These are phyloP conservation scores for Boletus subparvulus DNA, from an alignment of 768 basidiomycete species.

Conservation along the genomic window DNA sequence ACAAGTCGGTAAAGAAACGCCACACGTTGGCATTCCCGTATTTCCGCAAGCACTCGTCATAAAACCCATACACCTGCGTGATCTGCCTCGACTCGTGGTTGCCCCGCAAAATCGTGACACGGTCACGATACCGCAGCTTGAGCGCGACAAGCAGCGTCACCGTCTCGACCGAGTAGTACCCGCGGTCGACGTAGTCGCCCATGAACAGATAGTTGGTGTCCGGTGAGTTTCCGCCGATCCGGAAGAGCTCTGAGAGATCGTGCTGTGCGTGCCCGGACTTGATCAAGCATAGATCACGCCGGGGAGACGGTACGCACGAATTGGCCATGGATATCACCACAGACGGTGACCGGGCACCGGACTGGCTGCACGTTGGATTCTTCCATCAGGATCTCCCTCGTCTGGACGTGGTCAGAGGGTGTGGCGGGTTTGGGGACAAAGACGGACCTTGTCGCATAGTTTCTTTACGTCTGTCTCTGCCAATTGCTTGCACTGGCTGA, in stretches of 20 bases:
- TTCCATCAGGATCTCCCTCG: slow-evolving; percentile 97
- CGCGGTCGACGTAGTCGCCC: slow-evolving; percentile 99
- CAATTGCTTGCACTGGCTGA: slow-evolving; percentile 96
- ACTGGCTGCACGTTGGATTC: slow-evolving; percentile 99
- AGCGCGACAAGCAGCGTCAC: slow-evolving; percentile 96
- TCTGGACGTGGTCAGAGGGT: slow-evolving; percentile 50
- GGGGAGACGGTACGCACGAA: slow-evolving; percentile 73
- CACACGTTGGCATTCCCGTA: slow-evolving; percentile 99
- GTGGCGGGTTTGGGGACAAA: neutral
- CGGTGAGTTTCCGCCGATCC: slow-evolving; percentile 97
- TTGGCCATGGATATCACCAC: slow-evolving; percentile 99
- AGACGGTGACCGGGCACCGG: slow-evolving; percentile 97
- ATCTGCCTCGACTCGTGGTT: slow-evolving; percentile 99
- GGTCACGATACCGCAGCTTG: slow-evolving; percentile 96
- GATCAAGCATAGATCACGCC: slow-evolving; percentile 28
- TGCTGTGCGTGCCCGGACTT: slow-evolving; percentile 56
- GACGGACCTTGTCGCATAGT: slow-evolving; percentile 92
- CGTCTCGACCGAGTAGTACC: slow-evolving; percentile 99
- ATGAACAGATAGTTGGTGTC: slow-evolving; percentile 99
- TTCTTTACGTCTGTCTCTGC: slow-evolving; percentile 94
- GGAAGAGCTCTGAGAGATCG: slow-evolving; percentile 97
- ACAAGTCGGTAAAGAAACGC: slow-evolving; percentile 98
- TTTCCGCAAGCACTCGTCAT: slow-evolving; percentile 99
- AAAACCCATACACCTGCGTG: slow-evolving; percentile 99
- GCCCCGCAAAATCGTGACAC: slow-evolving; percentile 95